Conservation (phyloP, 768 basidiomycete genomes). For the Podaxis mareebaensis region DNA sequence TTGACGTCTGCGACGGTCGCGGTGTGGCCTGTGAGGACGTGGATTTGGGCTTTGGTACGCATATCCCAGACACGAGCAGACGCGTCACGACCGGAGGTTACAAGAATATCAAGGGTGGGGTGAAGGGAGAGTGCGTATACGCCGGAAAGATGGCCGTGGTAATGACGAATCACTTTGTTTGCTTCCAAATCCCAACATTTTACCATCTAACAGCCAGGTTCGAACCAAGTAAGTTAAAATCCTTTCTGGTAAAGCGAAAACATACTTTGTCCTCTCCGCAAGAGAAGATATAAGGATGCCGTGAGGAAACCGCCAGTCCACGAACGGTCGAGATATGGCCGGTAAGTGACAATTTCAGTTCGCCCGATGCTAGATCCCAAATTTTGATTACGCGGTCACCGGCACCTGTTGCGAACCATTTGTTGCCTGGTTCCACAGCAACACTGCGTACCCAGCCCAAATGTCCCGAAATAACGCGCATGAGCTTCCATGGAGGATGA, state of each 20-base stretch:
- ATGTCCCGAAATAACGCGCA: conserved; percentile 96
- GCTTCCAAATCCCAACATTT: conserved; percentile 99
- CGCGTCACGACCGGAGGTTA: conserved; percentile 94
- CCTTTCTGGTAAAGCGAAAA: not conserved
- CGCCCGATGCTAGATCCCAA: conserved; percentile 98
- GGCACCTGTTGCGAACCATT: conserved; percentile 98
- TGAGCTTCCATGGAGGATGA: conserved; percentile 95
- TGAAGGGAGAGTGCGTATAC: conserved; percentile 94
- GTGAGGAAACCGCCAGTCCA: conserved; percentile 86
- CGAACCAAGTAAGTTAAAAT: not conserved
- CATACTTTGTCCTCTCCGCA: conserved; percentile 95
- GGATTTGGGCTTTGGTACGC: conserved; percentile 96
- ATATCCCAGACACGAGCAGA: conserved; percentile 99
- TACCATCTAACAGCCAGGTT: conserved; percentile 74
- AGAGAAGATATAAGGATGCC: conserved; percentile 97
- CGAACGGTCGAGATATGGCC: conserved; percentile 98
- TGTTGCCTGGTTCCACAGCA: conserved; percentile 96
- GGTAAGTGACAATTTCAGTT: conserved; percentile 93
- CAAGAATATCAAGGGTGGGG: conserved; percentile 93
- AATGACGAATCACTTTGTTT: conserved; percentile 98
- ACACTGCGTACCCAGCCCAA: conserved; percentile 96
- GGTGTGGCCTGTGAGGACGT: conserved; percentile 91
- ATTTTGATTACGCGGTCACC: conserved; percentile 99
- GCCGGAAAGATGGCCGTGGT: conserved; percentile 97
- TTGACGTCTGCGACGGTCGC: conserved; percentile 95